phyloP scores from a whole-genome alignment of 2,329 filamentous ascomycete species.

The Periconia digitata region DNA sequence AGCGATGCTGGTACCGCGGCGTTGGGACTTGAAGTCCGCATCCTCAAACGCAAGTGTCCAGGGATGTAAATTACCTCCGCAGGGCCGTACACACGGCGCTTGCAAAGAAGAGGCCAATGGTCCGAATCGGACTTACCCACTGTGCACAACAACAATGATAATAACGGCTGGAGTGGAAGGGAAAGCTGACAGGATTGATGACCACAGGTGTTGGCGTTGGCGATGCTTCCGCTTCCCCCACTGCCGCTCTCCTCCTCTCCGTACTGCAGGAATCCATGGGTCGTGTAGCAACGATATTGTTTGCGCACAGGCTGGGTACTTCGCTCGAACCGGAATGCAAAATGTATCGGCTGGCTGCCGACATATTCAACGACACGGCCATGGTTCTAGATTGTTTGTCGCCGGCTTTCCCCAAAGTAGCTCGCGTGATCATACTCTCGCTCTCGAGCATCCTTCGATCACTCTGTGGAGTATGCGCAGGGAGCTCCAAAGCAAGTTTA shows the following conservation, averaged over 20 bases:
- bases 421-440: conserved; percentile 61
- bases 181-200: conserved; percentile 11
- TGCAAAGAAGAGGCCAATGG: conserved; percentile 3
- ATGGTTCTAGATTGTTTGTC: conserved; percentile 85
- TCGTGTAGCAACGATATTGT: conserved; percentile 80
- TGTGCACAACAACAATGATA: background rate
- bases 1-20: conserved; percentile 9
- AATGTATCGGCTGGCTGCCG: conserved; percentile 81
- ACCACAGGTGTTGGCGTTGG: conserved; percentile 74
- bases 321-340: conserved; percentile 90
- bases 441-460: conserved; percentile 63
- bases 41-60: conserved; percentile 4
- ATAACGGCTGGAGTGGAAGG: background rate
- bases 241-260: conserved; percentile 77
- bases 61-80: conserved; percentile 17
- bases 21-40: conserved; percentile 4
- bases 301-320: conserved; percentile 79
- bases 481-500: conserved; percentile 85
- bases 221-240: conserved; percentile 75
- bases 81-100: background rate
- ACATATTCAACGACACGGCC: conserved; percentile 84
- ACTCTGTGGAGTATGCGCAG: conserved; percentile 86
- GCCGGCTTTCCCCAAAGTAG: conserved; percentile 66
- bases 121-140: background rate
- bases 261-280: conserved; percentile 82